Base-by-base conservation (phyloP, 1,139 yeast species). In the Arxiozyma slooffiae region DNA sequence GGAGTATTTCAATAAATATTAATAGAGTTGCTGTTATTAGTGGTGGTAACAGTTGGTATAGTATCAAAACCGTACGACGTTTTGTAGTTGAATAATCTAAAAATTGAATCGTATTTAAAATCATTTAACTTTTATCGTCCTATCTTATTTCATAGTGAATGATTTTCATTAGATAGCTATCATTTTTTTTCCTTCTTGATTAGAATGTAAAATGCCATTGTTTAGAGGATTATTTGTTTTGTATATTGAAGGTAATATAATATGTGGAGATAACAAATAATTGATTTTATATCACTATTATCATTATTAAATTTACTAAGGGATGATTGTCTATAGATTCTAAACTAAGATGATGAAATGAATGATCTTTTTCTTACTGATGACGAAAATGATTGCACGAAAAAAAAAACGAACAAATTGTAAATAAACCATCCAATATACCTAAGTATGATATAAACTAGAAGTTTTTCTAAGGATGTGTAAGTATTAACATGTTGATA, bases 231-330 rank as follows among this genome's bases (percentile, higher is more conserved):
- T 18, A n/a, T 17, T 43, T 6, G 38, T 22, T 37, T 41, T 40
- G 7, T 30, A 14, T 30, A 26, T 38, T 7, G 41, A 34, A 21
- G 55, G 53, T n/a, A 53, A 53, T 36, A 53, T 48, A n/a, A 50
- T 50, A 44, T 50, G 55, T 3, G 55, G 55, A 3, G 55, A 44
- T 3, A 52, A 50, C 5, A 51, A 41, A 41, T 44, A 49, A 14
- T 46, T 36, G n/a, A 22, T n/a, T n/a, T n/a, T n/a, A n/a, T n/a
- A n/a, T n/a, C n/a, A 9, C 24, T 37, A 36, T 34, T 36, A 6
- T 20, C 11, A 17, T 22, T 41, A 21, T 48, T 41, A 42, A 41
- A 30, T 1, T 6, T 30, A 30, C 9, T 30, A 11, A 4, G 11
- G 14, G 36, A 30, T 14, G 14, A 30, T 30, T 7, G 36, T n/a